Evolutionary conservation across 1,139 yeast species (phyloP).

Genomic region (Saccharomyces pastorianus): DNA sequence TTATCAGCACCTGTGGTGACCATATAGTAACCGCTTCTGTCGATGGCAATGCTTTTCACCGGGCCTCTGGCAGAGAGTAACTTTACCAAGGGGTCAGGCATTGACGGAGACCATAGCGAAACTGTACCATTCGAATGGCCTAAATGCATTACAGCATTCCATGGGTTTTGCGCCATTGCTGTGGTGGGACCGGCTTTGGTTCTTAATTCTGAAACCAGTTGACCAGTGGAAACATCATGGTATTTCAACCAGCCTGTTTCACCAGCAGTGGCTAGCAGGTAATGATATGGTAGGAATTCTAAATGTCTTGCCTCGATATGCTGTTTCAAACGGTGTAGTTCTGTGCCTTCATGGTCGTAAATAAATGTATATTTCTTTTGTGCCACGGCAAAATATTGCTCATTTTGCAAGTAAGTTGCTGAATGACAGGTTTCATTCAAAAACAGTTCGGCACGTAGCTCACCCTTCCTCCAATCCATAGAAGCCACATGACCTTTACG

Average conservation of each 20-base stretch:
- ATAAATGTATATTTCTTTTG: slow-evolving; percentile 92
- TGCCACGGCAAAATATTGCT: slow-evolving; percentile 92
- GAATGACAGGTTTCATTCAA: slow-evolving; percentile 85
- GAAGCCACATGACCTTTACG: slow-evolving; percentile 91
- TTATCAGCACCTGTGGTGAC: slow-evolving; percentile 87
- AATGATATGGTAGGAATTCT: slow-evolving; percentile 90
- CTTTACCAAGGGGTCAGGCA: slow-evolving; percentile 79
- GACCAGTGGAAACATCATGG: slow-evolving; percentile 94
- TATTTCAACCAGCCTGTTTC: slow-evolving; percentile 81
- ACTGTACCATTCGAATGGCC: slow-evolving; percentile 95
- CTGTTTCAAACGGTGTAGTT: slow-evolving; percentile 82
- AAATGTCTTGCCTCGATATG: slow-evolving; percentile 78
- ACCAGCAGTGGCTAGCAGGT: slow-evolving; percentile 78
- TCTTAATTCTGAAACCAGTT: slow-evolving; percentile 68
- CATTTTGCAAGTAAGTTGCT: slow-evolving; percentile 83
- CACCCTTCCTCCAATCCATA: slow-evolving; percentile 91
- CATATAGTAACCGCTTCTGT: slow-evolving; percentile 91
- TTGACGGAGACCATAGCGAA: slow-evolving; percentile 86
- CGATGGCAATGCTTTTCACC: slow-evolving; percentile 74
- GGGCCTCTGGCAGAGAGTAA: slow-evolving; percentile 81
- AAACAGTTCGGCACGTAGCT: slow-evolving; percentile 69
- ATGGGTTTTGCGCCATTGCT: slow-evolving; percentile 82
- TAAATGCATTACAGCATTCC: slow-evolving; percentile 90
- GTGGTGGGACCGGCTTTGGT: slow-evolving; percentile 88
- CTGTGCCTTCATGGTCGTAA: slow-evolving; percentile 85